Percentiles rank a stretch among this genome's conserved stretches.
phyloP scores from a whole-genome alignment of 208 protist species.

The Leptomonas seymouri region DNA sequence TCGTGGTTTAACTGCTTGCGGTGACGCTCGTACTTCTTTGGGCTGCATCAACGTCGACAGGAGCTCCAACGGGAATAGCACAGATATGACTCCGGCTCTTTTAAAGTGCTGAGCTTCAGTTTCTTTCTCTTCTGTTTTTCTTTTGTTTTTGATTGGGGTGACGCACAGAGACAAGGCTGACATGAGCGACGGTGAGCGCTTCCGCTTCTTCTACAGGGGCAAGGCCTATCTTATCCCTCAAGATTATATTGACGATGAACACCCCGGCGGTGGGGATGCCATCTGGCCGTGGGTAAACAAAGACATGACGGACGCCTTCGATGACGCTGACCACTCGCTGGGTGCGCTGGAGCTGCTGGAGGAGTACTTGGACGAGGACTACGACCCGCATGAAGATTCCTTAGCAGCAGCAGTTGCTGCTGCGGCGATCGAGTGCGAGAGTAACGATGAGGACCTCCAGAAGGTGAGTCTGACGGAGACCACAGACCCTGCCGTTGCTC shows the following conservation, averaged over 20 bases:
- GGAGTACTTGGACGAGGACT: slow-evolving; percentile 39
- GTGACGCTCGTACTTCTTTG: no score
- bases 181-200: slow-evolving; percentile 9
- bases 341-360: slow-evolving; percentile 36
- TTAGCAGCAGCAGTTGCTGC: no score
- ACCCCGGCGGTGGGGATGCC: slow-evolving; percentile 39
- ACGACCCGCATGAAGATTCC: background rate
- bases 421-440: background rate
- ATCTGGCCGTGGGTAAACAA: slow-evolving; percentile 32
- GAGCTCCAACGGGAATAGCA: no score
- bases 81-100: no score
- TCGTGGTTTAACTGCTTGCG: no score
- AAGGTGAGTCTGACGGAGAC: background rate
- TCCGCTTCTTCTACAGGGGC: slow-evolving; percentile 35
- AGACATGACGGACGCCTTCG: slow-evolving; percentile 45
- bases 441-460: background rate
- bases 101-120: no score
- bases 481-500: background rate
- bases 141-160: no score
- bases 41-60: no score
- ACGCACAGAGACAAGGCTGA: no score
- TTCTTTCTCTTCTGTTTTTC: no score
- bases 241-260: slow-evolving; percentile 38
- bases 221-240: slow-evolving; percentile 34
- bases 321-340: slow-evolving; percentile 40